Conservation (phyloP, 805 yeast genomes). For the Kuraishia capsulata region DNA sequence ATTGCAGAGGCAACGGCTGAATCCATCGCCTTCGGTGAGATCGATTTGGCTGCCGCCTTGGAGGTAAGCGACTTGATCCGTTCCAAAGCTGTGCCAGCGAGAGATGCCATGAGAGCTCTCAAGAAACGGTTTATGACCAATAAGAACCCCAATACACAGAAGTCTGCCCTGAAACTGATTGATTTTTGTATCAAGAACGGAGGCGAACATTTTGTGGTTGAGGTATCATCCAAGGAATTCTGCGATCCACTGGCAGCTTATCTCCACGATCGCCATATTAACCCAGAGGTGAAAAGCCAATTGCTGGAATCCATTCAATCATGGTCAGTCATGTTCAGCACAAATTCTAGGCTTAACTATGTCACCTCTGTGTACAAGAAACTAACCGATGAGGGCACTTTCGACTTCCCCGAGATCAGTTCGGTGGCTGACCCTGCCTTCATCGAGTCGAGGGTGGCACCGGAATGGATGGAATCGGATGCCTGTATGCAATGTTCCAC, state of each 20-base stretch:
- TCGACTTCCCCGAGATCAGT: constrained; percentile 52
- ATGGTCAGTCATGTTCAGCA: constrained; percentile 69
- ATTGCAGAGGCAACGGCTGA: constrained; percentile 78
- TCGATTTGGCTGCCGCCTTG: constrained; percentile 60
- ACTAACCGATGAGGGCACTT: constrained; percentile 48
- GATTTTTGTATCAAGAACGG: constrained; percentile 92
- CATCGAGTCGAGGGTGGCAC: constrained; percentile 87
- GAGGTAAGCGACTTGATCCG: constrained; percentile 86
- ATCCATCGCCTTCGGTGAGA: constrained; percentile 85
- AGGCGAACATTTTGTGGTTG: constrained; percentile 75
- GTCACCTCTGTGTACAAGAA: constrained; percentile 53
- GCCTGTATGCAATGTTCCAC: constrained; percentile 91
- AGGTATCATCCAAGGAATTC: constrained; percentile 77
- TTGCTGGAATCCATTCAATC: constrained; percentile 61
- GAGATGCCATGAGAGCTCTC: constrained; percentile 76
- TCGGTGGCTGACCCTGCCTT: constrained; percentile 35
- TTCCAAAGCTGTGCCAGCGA: constrained; percentile 68
- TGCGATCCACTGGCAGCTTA: constrained; percentile 63
- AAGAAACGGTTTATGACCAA: constrained; percentile 61
- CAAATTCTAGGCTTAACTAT: constrained; percentile 55
- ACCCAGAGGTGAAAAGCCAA: constrained; percentile 46
- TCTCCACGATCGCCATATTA: constrained; percentile 19
- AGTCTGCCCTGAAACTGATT: constrained; percentile 63
- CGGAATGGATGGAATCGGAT: constrained; percentile 95
- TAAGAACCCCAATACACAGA: constrained; percentile 72